Conservation (phyloP, 2,329 filamentous ascomycete genomes). For the Thielaviopsis ethacetica region DNA sequence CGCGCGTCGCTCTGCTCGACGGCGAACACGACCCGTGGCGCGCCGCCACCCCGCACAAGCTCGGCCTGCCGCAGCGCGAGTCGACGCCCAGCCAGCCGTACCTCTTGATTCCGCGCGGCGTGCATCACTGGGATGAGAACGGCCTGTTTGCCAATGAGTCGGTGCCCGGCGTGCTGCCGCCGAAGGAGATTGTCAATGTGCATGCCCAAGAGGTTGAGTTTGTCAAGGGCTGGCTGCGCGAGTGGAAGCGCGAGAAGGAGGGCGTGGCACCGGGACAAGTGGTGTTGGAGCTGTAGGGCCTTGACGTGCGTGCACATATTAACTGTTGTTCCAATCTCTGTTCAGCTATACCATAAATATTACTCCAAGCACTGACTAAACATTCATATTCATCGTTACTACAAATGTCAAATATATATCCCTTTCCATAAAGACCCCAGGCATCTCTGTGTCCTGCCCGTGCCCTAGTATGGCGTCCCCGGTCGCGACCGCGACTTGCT, state of each 20-base stretch:
- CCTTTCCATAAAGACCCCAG: background rate
- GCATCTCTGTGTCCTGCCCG: background rate
- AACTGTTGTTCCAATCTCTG: background rate
- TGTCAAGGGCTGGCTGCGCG: constrained; percentile 50
- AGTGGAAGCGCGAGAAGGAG: constrained; percentile 28
- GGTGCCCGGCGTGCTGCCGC: constrained; percentile 34
- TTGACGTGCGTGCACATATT: background rate
- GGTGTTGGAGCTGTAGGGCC: background rate
- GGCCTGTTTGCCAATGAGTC: constrained; percentile 49
- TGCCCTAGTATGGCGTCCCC: background rate
- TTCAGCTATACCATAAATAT: background rate
- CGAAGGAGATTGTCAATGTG: constrained; percentile 37
- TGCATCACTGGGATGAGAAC: constrained; percentile 72
- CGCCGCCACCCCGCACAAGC: constrained; percentile 52
- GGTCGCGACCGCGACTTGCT: background rate
- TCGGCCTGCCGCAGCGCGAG: constrained; percentile 36
- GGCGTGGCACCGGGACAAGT: background rate
- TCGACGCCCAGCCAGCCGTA: constrained; percentile 53
- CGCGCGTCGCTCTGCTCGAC: constrained; percentile 61
- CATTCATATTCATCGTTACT: background rate
- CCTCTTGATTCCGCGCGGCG: constrained; percentile 54
- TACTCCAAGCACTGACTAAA: no score
- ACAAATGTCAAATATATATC: background rate
- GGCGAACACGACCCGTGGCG: constrained; percentile 71
- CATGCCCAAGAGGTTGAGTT: constrained; percentile 44